Conservation (phyloP, 176 grass and related monocot species). For the Musa beccarii region DNA sequence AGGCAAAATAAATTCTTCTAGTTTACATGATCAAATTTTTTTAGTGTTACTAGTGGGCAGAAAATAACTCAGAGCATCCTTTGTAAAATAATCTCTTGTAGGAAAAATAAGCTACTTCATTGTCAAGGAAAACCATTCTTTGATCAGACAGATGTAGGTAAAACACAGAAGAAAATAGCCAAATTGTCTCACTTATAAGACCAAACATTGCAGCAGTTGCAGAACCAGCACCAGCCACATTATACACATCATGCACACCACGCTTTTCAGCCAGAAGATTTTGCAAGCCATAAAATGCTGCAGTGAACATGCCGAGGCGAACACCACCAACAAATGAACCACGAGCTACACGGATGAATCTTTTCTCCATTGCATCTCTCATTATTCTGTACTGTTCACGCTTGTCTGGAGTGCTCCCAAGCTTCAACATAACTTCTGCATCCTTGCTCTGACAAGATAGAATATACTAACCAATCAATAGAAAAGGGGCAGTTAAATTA, state of each 20-base stretch:
- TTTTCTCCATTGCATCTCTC: constrained; percentile 96
- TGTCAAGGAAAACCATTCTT: not conserved
- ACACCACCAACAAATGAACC: constrained; percentile 72
- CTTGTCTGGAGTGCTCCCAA: constrained; percentile 91
- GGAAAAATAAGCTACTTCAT: not conserved
- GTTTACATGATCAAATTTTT: not conserved
- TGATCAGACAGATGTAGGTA: not conserved
- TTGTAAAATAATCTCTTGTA: not conserved
- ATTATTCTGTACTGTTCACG: constrained; percentile 91
- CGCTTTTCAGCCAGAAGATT: constrained; percentile 59
- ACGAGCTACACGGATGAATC: constrained; percentile 56
- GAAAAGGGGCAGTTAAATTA: not conserved
- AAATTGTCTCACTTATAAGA: constrained; percentile 50
- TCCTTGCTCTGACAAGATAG: constrained; percentile 71
- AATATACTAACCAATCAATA: not conserved
- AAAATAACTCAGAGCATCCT: not conserved
- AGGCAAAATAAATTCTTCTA: not conserved
- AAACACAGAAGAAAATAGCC: not conserved
- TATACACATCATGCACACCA: constrained; percentile 70
- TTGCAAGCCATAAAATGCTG: constrained; percentile 70
- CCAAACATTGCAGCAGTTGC: constrained; percentile 66
- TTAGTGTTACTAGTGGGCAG: not conserved
- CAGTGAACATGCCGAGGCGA: constrained; percentile 77
- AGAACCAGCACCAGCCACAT: constrained; percentile 64
- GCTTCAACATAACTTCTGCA: constrained; percentile 94